Evolutionary conservation across 2,329 filamentous ascomycete species (phyloP), one percentile per base, ranked within the genome.

Genomic region (Ophiosphaerella korrae): DNA sequence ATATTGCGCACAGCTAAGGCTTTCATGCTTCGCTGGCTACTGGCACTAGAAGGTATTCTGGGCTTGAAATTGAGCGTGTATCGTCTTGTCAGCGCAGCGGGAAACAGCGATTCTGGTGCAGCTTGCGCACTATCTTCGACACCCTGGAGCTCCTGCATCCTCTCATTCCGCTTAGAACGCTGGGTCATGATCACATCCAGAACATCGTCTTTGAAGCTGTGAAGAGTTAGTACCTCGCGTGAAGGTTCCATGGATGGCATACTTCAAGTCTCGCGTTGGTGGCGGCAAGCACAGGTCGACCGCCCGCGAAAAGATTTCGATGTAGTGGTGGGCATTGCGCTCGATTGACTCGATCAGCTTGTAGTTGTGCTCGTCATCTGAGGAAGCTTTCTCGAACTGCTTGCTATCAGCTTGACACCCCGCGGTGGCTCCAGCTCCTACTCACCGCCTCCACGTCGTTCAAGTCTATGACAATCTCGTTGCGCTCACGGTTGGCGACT

Each of bases 61-160:
- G 94, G 93, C 79, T 96, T 97, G 81, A 99, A 97, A 71, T 95
- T 93, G 50, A 99, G 84, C 0, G 92, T 96, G 76, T 99, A 99
- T 71, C 94, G 86, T 53, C 94, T 88, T 5, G 91, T 97, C 45
- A 99, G 84, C 68, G 96, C 90, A 7, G 93, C 85, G 13, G 94
- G 95, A 69, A 97, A 99, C 60, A 92, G 87, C 48, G 91, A 86
- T 45, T 89, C 84, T 16, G 87, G 81, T 23, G 85, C 74, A 81
- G 71, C 92, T 85, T 66, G 83, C 77, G 60, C 81, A 47, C 83
- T 68, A 41, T 80, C 74, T 8, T 71, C 70, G n/a, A 72, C 69
- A 6, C 71, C 74, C 34, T 75, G 72, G 23, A 70, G 61, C 56
- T 78, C 75, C 49, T 77, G 73, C 55, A 95, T 81, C 37, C 88